Evolutionary conservation across 176 grass and related monocot species (phyloP), one percentile per base, ranked within the genome.

Genomic region (Leersia perrieri): DNA sequence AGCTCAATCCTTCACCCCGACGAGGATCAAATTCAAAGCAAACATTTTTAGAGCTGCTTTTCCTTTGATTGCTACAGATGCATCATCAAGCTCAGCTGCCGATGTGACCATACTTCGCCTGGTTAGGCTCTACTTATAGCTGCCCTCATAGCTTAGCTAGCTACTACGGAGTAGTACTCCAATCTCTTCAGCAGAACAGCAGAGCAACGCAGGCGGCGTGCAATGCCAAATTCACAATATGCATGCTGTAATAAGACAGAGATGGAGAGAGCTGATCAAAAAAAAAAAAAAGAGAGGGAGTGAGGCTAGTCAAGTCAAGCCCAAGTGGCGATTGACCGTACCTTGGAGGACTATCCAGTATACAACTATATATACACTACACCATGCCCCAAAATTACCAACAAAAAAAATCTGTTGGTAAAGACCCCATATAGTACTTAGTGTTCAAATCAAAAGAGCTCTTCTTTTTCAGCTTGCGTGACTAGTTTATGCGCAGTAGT

Each of bases 41-140:
- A 16, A 5, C 14, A 18, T 18, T 47, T 44, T 44, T 44, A n/a
- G n/a, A n/a, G n/a, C n/a, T n/a, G n/a, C n/a, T n/a, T n/a, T n/a
- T n/a, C n/a, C n/a, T n/a, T n/a, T n/a, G n/a, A n/a, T n/a, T n/a
- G n/a, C n/a, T n/a, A n/a, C n/a, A n/a, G n/a, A n/a, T 47, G 44
- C 44, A 57, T 44, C 36, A 23, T 66, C 60, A 12, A 5, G 3
- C 7, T 40, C 25, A 27, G 29, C 22, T 30, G 29, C 34, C 23
- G 75, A 85, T 65, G 75, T 85, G 83, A 85, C 83, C 23, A 65
- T 79, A 55, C 83, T 64, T 63, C 5, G 18, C 22, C 20, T 62
- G 28, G 35, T 57, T 22, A 41, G 25, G 25, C 30, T 35, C 45
- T 49, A 44, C 39, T 41, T 41, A 41, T 15, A 45, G 42, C 42